Evolutionary conservation across 305 asterid genomes (phyloP), one percentile per base, ranked within the genome.

Genomic region (Fraxinus sp.): DNA sequence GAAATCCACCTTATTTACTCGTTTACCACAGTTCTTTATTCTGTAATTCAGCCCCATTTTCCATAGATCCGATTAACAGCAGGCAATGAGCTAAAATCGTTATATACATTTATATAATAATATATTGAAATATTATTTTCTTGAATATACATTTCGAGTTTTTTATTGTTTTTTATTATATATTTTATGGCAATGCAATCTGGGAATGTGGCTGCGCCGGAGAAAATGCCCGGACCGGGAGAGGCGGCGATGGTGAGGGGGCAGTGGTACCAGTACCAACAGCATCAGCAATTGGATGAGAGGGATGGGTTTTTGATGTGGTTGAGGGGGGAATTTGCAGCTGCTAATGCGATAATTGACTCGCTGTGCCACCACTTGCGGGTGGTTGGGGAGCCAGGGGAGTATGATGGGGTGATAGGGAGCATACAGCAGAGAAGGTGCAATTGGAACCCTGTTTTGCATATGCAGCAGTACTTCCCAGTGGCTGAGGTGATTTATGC

Each of bases 391-490:
- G 97, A 91, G 26, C 87, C 90, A 0, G 97, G 94, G 80, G 98
- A 95, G 86, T 94, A 95, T 75, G 98, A 92, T 28, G 90, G 86
- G 37, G 98, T 92, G 82, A 90, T 94, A 66, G 92, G 91, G 66
- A 83, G 92, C 43, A 85, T 95, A 78, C 95, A 94, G 59, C 94
- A 90, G 89, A 87, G 98, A 92, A 89, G 98, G 87, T 89, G 91
- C 62, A 92, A 91, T 85, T 95, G 98, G 98, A 90, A 80, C 77
- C 90, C 91, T 26, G 86, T 92, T 64, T 80, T 95, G 90, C 93
- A 92, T 90, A 94, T 95, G 98, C 98, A 95, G 88, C 98, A 92
- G 90, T 94, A 92, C 64, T 93, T 91, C 87, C 85, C 98, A 7
- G 98, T 95, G 82, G 90, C 91, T 32, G 97, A 95, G 49, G 98